Percentiles rank a stretch among this genome's conserved stretches.
These are phyloP conservation scores for Wickerhamomyces sydowiorum DNA, from an alignment of 805 yeast species.

Conservation along the genomic window DNA sequence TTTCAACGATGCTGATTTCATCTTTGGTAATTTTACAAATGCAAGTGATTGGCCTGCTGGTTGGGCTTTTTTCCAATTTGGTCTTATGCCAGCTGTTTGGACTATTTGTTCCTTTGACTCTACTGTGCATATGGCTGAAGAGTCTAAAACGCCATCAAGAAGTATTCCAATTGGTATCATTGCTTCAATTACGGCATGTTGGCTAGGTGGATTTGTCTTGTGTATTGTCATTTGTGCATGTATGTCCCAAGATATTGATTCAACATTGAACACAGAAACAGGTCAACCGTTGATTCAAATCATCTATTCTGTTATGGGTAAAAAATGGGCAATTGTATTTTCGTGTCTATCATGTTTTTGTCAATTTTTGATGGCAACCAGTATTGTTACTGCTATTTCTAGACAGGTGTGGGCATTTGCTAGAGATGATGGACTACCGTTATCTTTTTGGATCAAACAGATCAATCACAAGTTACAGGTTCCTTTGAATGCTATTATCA, in stretches of 20 bases:
- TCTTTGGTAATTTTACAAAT: conserved; percentile 47
- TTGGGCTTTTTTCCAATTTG: conserved; percentile 43
- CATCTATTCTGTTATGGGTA: conserved; percentile 56
- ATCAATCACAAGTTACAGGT: conserved; percentile 53
- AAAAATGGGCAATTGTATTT: conserved; percentile 61
- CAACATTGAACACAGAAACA: conserved; percentile 36
- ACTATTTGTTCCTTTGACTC: conserved; percentile 70
- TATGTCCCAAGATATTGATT: conserved; percentile 37
- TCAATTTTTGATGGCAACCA: conserved; percentile 65
- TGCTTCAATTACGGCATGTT: conserved; percentile 52
- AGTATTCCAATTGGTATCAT: conserved; percentile 64
- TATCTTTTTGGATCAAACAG: conserved; percentile 47
- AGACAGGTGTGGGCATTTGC: conserved; percentile 73
- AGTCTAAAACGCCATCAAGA: conserved; percentile 52
- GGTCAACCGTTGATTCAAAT: conserved; percentile 67
- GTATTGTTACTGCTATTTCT: conserved; percentile 54
- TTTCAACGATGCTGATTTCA: conserved; percentile 43
- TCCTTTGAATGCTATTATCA: conserved; percentile 58
- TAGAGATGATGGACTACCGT: conserved; percentile 70
- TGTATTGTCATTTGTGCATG: conserved; percentile 50
- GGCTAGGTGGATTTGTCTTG: conserved; percentile 51
- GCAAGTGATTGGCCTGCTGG: conserved; percentile 50
- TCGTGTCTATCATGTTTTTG: conserved; percentile 53
- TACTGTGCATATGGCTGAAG: conserved; percentile 67
- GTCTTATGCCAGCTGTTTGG: conserved; percentile 67